Percentiles rank a stretch among this genome's conserved stretches.
Evolutionary conservation across 2,329 filamentous ascomycete species (phyloP).

Genomic region (Dendryphion nanum): DNA sequence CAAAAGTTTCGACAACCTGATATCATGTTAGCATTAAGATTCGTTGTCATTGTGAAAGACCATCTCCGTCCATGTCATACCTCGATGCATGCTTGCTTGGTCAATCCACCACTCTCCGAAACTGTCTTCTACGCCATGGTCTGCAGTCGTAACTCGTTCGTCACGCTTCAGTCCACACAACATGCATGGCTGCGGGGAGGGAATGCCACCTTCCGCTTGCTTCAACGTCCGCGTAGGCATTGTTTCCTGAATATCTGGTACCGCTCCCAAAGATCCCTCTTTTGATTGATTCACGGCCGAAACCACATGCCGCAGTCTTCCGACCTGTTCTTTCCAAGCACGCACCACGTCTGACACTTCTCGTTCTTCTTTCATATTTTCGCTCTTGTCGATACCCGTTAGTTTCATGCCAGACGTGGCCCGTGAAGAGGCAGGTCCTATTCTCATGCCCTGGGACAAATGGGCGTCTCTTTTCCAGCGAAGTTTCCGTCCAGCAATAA

Average conservation of each 20-base stretch:
- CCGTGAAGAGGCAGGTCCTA: constrained; percentile 68
- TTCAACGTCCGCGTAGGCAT: constrained; percentile 66
- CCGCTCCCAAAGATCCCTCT: constrained; percentile 40
- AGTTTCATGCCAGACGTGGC: constrained; percentile 85
- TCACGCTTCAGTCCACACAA: constrained; percentile 87
- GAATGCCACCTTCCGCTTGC: constrained; percentile 63
- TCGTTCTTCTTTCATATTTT: constrained; percentile 78
- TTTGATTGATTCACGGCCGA: constrained; percentile 59
- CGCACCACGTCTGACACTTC: constrained; percentile 76
- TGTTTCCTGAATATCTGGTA: constrained; percentile 71
- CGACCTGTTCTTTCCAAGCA: constrained; percentile 73
- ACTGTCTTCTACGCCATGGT: constrained; percentile 77
- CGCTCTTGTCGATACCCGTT: constrained; percentile 77
- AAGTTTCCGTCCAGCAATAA: constrained; percentile 79
- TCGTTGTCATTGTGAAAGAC: too few species aligned
- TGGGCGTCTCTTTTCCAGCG: constrained; percentile 90
- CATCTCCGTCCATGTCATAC: too few species aligned
- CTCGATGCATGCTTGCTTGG: constrained; percentile 65
- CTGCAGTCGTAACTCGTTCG: constrained; percentile 74
- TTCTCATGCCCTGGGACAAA: constrained; percentile 83
- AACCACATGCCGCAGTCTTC: constrained; percentile 71
- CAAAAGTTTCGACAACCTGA: constrained; percentile 79
- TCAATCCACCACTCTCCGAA: constrained; percentile 98
- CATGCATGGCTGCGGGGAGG: constrained; percentile 72
- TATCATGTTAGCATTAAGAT: neutral